Evolutionary conservation across 345 rosid species (phyloP), one percentile per base, ranked within the genome.

Genomic region (Brassica juncea): DNA sequence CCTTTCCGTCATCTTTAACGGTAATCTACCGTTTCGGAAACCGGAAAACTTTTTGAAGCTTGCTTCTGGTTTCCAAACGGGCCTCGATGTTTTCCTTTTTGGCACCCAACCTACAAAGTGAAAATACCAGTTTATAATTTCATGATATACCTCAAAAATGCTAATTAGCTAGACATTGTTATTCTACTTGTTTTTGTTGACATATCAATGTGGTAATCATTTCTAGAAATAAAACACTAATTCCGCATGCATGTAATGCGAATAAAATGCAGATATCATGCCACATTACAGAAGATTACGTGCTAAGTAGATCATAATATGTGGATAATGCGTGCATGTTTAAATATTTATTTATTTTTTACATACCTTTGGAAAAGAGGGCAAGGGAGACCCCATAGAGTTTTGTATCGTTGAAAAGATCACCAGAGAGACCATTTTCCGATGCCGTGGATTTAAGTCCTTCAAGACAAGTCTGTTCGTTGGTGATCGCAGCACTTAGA

Each of bases 301-400:
- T 68, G 66, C 74, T 59, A 25, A 15, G 2, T 52, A 57, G 74
- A 39, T 39, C 6, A 57, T 61, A 35, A 68, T 3, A 68, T 10
- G 68, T 66, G 21, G 19, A 28, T 35, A 68, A 62, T 74, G 47
- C 35, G 66, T 73, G 79, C 79, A 69, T 61, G 66, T 28, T 73
- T 66, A 82, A 71, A 82, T 90, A 85, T 57, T 82, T 86, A 11
- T 10, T 16, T 19, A 7, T 16, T 16, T 7, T 35, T 55, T n/a
- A 91, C 88, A 90, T 37, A 80, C 88, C 93, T 81, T 86, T 84
- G 57, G 88, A 83, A 64, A 92, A 86, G 49, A 94, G 82, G 30
- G 99, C 95, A 14, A 94, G 86, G 55, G 95, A 91, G 49, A 90
- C 89, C 11, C 94, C 89, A 72, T 83, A 89, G 55, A 94, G 94